A percentile compares a stretch with the other conserved stretches of the same genome.
phyloP scores from a whole-genome alignment of 805 yeast genomes.

The Middelhovenomyces tepae region DNA sequence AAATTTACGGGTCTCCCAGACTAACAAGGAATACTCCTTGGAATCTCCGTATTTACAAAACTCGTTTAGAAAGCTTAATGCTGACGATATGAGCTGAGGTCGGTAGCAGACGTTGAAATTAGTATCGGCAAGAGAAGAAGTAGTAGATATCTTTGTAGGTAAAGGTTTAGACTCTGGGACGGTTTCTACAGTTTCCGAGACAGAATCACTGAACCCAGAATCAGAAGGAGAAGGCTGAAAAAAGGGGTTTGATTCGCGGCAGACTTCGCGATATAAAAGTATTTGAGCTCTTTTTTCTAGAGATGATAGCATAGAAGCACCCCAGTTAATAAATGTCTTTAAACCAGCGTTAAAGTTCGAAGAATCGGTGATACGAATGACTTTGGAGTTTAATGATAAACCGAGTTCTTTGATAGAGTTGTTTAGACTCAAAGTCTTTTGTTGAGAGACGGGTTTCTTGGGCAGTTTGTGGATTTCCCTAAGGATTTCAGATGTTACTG shows the following conservation, averaged over 20 bases:
- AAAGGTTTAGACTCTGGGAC: too few species aligned
- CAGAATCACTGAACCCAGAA: too few species aligned
- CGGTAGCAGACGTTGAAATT: too few species aligned
- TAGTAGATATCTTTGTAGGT: too few species aligned
- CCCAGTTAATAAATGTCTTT: conserved; percentile 6
- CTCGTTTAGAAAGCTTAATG: conserved; percentile 6
- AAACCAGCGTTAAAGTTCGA: not conserved
- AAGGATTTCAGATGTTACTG: conserved; percentile 3
- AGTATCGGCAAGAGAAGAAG: conserved; percentile 10
- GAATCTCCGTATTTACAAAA: conserved; percentile 8
- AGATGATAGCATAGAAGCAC: conserved; percentile 5
- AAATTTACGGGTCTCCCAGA: conserved; percentile 11
- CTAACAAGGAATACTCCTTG: conserved; percentile 3
- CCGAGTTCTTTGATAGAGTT: conserved; percentile 5
- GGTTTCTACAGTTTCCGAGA: too few species aligned
- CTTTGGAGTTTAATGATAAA: conserved; percentile 4
- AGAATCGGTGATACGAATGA: conserved; percentile 1
- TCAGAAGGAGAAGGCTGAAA: too few species aligned
- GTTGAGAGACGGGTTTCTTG: conserved; percentile 2
- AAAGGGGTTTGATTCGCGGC: too few species aligned
- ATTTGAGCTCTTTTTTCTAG: conserved; percentile 4
- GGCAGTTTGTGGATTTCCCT: conserved; percentile 5
- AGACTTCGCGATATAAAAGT: conserved; percentile 6
- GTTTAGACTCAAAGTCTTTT: not conserved
- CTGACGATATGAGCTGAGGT: too few species aligned